These are phyloP conservation scores for Tulasnella sp. DNA, from an alignment of 768 basidiomycete genomes.

Conservation along the genomic window DNA sequence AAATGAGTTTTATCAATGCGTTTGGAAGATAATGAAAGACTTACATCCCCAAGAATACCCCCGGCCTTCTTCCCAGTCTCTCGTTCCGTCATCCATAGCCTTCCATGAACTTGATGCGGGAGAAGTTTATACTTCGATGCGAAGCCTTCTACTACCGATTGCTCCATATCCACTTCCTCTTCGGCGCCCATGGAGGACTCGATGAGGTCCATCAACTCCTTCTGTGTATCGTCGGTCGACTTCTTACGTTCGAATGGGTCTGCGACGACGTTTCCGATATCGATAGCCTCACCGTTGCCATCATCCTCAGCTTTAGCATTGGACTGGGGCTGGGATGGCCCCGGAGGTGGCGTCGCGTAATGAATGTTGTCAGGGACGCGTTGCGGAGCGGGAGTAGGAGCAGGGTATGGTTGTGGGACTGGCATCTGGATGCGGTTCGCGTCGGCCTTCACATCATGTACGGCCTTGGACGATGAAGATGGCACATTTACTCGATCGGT, in stretches of 20 bases:
- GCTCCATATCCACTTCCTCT: slow-evolving; percentile 47
- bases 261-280: background rate
- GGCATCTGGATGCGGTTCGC: background rate
- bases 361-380: background rate
- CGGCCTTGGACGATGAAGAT: too few species aligned
- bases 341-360: background rate
- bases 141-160: slow-evolving; percentile 71
- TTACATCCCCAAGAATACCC: slow-evolving; percentile 75
- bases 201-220: slow-evolving; percentile 66
- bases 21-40: slow-evolving; percentile 18
- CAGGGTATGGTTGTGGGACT: background rate
- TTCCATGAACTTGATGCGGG: slow-evolving; percentile 80
- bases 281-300: background rate
- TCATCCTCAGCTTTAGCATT: background rate
- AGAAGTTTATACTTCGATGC: slow-evolving; percentile 55
- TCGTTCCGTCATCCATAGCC: slow-evolving; percentile 78
- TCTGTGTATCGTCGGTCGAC: slow-evolving; percentile 52
- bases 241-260: slow-evolving; percentile 18
- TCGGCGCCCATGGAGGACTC: slow-evolving; percentile 48
- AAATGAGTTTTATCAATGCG: slow-evolving; percentile 17
- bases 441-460: too few species aligned
- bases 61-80: slow-evolving; percentile 71
- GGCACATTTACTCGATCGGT: too few species aligned
- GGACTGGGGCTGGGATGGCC: background rate
- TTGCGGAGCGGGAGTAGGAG: background rate